Evolutionary conservation across 495 filamentous ascomycete genomes (phyloP).

Genomic region (Sporormia fimetaria): DNA sequence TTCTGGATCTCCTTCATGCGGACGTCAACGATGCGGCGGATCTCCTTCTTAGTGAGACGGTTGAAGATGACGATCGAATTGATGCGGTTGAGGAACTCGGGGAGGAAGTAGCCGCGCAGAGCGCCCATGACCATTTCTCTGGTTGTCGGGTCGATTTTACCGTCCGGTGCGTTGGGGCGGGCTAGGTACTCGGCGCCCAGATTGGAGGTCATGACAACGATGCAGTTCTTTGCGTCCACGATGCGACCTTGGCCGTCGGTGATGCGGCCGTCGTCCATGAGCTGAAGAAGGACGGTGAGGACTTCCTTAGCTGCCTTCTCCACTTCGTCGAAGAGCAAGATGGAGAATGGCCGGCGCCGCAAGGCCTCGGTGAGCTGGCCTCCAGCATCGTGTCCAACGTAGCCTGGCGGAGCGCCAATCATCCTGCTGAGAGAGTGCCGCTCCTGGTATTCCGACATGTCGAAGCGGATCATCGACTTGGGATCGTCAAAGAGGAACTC

Average conservation of each 20-base stretch:
- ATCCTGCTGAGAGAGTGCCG: conserved; percentile 91
- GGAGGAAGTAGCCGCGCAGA: conserved; percentile 88
- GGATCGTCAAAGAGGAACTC: conserved; percentile 98
- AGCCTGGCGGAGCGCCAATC: conserved; percentile 95
- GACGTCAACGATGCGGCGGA: conserved; percentile 90
- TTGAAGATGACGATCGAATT: conserved; percentile 96
- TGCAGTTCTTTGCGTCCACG: conserved; percentile 92
- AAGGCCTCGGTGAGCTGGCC: conserved; percentile 92
- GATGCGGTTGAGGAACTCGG: conserved; percentile 97
- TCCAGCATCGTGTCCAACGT: conserved; percentile 91
- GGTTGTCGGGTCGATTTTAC: conserved; percentile 77
- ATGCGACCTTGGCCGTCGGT: conserved; percentile 93
- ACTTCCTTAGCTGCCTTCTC: conserved; percentile 99
- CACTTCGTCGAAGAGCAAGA: conserved; percentile 93
- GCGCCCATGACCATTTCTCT: conserved; percentile 79
- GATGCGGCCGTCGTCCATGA: conserved; percentile 98
- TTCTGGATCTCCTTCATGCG: conserved; percentile 83
- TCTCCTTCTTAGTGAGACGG: conserved; percentile 76
- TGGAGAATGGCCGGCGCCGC: conserved; percentile 90
- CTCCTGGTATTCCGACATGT: conserved; percentile 99
- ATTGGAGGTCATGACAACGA: conserved; percentile 98
- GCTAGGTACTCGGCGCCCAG: conserved; percentile 88
- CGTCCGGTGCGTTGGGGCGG: conserved; percentile 61
- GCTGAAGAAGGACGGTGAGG: conserved; percentile 86
- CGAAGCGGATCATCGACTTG: conserved; percentile 96